These are phyloP conservation scores for Dissoconium aciculare DNA, from an alignment of 2,329 filamentous ascomycete species.

Conservation along the genomic window DNA sequence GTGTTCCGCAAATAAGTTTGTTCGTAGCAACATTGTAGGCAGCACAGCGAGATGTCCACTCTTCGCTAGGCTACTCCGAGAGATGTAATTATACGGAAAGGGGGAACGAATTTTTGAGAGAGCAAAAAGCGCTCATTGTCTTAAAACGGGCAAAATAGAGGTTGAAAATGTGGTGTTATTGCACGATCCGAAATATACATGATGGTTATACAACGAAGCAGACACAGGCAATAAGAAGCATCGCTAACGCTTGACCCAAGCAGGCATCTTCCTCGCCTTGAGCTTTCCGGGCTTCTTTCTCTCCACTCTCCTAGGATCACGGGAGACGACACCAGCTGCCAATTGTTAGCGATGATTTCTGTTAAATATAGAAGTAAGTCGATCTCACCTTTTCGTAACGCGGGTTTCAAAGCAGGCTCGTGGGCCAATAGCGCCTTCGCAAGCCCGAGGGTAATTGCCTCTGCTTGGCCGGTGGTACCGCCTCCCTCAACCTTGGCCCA, in stretches of 20 bases:
- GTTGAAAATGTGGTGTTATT: too few relatives aligned
- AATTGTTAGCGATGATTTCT: conserved; percentile 31
- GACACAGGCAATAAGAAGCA: conserved; percentile 1
- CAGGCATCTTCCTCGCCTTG: conserved; percentile 95
- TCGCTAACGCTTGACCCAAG: conserved; percentile 76
- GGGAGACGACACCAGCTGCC: conserved; percentile 77
- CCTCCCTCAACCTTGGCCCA: conserved; percentile 76
- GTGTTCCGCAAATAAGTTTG: too few relatives aligned
- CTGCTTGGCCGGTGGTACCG: conserved; percentile 86
- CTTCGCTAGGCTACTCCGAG: too few relatives aligned
- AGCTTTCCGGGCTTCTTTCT: conserved; percentile 94
- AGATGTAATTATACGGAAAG: too few relatives aligned
- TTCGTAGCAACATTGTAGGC: too few relatives aligned
- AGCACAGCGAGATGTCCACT: too few relatives aligned
- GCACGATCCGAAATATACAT: too few relatives aligned
- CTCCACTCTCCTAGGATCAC: conserved; percentile 83
- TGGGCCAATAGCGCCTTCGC: conserved; percentile 78
- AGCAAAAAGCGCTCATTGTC: too few relatives aligned
- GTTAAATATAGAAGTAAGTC: conserved; percentile 1
- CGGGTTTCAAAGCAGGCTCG: conserved; percentile 80
- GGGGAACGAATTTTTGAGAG: too few relatives aligned
- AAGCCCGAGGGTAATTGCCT: conserved; percentile 81
- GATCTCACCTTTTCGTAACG: conserved; percentile 71
- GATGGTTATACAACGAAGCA: background rate
- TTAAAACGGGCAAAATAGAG: too few relatives aligned